phyloP scores from a whole-genome alignment of 2,329 filamentous ascomycete species.

The Samsoniella hepiali region DNA sequence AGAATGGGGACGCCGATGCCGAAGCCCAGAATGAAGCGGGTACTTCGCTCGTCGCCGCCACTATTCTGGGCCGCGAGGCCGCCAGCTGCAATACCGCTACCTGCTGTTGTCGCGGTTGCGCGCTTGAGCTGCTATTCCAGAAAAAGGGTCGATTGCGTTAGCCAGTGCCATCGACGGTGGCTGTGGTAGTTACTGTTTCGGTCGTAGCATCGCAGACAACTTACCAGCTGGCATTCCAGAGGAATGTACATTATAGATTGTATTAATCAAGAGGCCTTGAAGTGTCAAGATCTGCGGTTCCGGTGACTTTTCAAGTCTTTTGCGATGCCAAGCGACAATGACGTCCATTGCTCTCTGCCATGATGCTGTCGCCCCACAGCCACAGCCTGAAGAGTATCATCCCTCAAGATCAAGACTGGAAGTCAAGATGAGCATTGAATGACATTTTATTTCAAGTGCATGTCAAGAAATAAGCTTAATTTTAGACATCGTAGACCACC shows the following conservation, averaged over 20 bases:
- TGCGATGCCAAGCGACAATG: constrained; percentile 3
- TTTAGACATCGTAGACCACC: background rate
- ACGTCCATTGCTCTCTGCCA: background rate
- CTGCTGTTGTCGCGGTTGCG: background rate
- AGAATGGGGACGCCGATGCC: constrained; percentile 14
- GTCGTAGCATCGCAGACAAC: background rate
- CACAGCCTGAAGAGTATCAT: background rate
- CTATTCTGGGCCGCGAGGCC: background rate
- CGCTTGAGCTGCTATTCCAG: background rate
- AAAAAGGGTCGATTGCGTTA: background rate
- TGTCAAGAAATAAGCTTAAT: background rate
- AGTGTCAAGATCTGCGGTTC: too few species aligned
- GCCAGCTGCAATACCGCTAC: constrained; percentile 11
- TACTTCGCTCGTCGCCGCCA: background rate
- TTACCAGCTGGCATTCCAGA: background rate
- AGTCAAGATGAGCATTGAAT: background rate
- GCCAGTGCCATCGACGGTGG: too few species aligned
- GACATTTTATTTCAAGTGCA: too few species aligned
- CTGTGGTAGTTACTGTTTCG: background rate
- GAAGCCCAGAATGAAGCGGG: constrained; percentile 15
- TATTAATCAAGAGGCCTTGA: background rate
- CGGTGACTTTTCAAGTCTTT: background rate
- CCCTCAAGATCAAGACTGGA: background rate
- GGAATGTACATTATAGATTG: constrained; percentile 1
- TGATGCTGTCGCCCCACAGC: constrained; percentile 10